Conservation (phyloP, 495 filamentous ascomycete genomes). For the Durotheca rogersii region DNA sequence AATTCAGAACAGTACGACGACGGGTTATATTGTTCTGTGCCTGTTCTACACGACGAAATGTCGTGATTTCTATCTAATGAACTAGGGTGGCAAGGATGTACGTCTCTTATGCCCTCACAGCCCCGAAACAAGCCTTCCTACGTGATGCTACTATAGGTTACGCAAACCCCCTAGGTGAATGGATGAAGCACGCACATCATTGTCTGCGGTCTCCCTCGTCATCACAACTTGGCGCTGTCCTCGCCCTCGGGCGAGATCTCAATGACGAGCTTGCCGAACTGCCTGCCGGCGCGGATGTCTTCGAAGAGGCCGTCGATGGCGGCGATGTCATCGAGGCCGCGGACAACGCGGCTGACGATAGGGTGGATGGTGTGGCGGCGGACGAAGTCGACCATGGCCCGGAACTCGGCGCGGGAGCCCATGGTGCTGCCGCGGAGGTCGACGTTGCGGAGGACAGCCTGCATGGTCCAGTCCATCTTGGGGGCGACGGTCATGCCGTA, state of each 20-base stretch:
- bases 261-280: slow-evolving; percentile 78
- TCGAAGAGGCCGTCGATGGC: slow-evolving; percentile 69
- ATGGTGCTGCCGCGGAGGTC: slow-evolving; percentile 72
- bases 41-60: too few relatives aligned
- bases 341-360: slow-evolving; percentile 61
- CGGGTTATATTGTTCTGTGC: too few relatives aligned
- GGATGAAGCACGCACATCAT: too few relatives aligned
- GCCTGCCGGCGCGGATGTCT: slow-evolving; percentile 70
- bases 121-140: too few relatives aligned
- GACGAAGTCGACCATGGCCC: slow-evolving; percentile 76
- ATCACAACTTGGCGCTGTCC: slow-evolving; percentile 16
- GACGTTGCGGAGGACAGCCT: slow-evolving; percentile 71
- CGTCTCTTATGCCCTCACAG: too few relatives aligned
- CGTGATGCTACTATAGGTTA: neutral
- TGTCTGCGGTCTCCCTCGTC: too few relatives aligned
- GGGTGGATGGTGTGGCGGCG: slow-evolving; percentile 61
- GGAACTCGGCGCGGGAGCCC: slow-evolving; percentile 74
- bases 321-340: slow-evolving; percentile 64
- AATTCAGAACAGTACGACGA: neutral
- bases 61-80: too few relatives aligned
- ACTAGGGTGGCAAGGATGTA: too few relatives aligned
- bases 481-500: slow-evolving; percentile 81
- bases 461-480: slow-evolving; percentile 70
- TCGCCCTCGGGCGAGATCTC: slow-evolving; percentile 34
- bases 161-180: too few relatives aligned